phyloP scores from a whole-genome alignment of 495 filamentous ascomycete genomes.

The Chlorociboria aeruginascens region DNA sequence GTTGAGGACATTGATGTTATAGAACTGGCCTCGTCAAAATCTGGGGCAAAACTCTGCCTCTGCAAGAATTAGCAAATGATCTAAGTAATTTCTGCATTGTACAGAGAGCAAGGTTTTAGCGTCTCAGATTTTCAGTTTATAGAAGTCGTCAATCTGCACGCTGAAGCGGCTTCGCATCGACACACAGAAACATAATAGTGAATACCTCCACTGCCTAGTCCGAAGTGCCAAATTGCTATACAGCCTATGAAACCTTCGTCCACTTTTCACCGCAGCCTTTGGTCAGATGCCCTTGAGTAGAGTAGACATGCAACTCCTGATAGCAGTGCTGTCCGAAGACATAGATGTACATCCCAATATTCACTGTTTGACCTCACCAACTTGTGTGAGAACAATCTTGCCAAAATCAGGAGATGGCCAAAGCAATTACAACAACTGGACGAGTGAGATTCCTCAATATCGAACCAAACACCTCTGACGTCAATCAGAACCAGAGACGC shows the following conservation, averaged over 20 bases:
- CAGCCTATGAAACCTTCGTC: neutral
- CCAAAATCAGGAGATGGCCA: conserved; percentile 10
- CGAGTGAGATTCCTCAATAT: conserved; percentile 21
- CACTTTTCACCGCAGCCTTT: conserved; percentile 37
- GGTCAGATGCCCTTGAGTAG: conserved; percentile 23
- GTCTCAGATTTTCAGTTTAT: conserved; percentile 47
- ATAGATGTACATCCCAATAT: conserved; percentile 19
- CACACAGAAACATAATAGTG: neutral
- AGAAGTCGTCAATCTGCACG: conserved; percentile 29
- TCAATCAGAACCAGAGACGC: conserved; percentile 26
- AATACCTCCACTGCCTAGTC: conserved; percentile 5
- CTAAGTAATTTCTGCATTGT: neutral
- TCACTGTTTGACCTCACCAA: conserved; percentile 19
- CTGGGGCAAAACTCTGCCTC: neutral
- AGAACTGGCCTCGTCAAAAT: conserved; percentile 12
- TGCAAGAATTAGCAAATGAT: neutral
- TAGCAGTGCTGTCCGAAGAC: conserved; percentile 21
- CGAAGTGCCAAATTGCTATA: neutral
- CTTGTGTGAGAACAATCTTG: conserved; percentile 18
- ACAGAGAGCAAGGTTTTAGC: neutral
- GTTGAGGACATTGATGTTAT: conserved; percentile 11
- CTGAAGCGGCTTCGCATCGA: conserved; percentile 26
- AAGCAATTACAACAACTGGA: neutral
- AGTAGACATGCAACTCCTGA: conserved; percentile 28
- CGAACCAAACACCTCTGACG: conserved; percentile 8